A percentile compares a stretch with the other conserved stretches of the same genome.
Conservation (phyloP, 1,139 yeast species). For the Magnusiomyces suaveolens region DNA sequence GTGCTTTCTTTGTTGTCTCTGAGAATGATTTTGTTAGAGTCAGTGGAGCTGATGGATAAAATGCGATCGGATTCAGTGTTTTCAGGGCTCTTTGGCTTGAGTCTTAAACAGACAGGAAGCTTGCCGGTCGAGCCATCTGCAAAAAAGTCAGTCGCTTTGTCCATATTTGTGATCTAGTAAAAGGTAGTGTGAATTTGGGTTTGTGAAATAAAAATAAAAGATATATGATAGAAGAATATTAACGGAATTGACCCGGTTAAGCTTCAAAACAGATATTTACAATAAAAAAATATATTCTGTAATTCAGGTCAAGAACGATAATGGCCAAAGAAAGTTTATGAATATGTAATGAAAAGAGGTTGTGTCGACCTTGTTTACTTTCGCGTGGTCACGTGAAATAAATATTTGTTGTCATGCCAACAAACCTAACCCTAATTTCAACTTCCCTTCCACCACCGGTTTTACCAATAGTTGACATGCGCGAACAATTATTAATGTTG, state of each 20-base stretch:
- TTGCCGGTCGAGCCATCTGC: conserved; percentile 10
- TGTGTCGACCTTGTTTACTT: neutral
- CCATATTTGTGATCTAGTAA: too few species aligned
- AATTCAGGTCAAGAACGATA: too few species aligned
- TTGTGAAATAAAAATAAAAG: neutral
- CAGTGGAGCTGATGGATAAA: conserved; percentile 17
- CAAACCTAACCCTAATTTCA: neutral
- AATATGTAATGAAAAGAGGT: neutral
- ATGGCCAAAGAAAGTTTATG: too few species aligned
- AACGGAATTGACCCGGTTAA: too few species aligned
- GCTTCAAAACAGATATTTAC: too few species aligned
- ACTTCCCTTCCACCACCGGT: too few species aligned
- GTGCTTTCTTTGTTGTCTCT: conserved; percentile 10
- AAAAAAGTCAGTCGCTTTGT: neutral
- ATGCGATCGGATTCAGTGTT: conserved; percentile 15
- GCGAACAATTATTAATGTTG: neutral
- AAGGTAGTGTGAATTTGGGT: too few species aligned
- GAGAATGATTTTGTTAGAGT: conserved; percentile 9
- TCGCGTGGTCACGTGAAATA: neutral
- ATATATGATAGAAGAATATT: neutral
- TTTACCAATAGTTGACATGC: too few species aligned
- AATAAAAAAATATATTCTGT: too few species aligned
- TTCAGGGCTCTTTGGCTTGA: conserved; percentile 27
- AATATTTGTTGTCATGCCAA: neutral
- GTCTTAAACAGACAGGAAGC: conserved; percentile 32